A percentile compares a stretch with the other conserved stretches of the same genome.
Conservation (phyloP, 768 basidiomycete genomes). For the Leucogyrophana mollusca region DNA sequence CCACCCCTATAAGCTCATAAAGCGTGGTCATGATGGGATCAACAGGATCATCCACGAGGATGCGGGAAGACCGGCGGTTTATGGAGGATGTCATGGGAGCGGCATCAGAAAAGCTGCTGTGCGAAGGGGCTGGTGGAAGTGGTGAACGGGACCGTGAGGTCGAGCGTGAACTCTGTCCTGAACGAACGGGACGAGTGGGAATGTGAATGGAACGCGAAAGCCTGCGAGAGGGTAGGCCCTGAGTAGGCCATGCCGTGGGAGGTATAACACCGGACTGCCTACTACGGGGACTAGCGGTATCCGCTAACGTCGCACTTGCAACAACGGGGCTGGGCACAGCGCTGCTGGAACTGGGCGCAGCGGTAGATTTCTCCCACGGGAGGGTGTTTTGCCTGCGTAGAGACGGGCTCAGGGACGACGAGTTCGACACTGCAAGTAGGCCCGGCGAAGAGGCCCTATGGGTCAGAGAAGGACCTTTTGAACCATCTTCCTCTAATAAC, state of each 20-base stretch:
- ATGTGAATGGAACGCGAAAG: conserved; percentile 85
- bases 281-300: conserved; percentile 62
- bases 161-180: conserved; percentile 86
- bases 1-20: conserved; percentile 89
- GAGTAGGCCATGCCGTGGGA: conserved; percentile 54
- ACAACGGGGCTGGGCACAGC: conserved; percentile 61
- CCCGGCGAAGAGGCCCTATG: conserved; percentile 55
- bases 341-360: conserved; percentile 52
- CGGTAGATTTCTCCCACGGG: conserved; percentile 60
- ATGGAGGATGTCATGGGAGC: conserved; percentile 38
- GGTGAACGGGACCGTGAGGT: conserved; percentile 95
- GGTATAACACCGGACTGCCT: conserved; percentile 53
- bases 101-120: conserved; percentile 64
- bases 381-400: conserved; percentile 63
- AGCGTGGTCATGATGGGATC: conserved; percentile 89
- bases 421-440: conserved; percentile 62
- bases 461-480: conserved; percentile 42
- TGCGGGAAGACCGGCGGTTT: conserved; percentile 78
- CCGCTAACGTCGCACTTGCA: conserved; percentile 59
- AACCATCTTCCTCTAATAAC: conserved; percentile 49
- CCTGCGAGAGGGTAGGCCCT: conserved; percentile 67
- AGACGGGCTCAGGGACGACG: conserved; percentile 66
- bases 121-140: conserved; percentile 67
- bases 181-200: conserved; percentile 59
- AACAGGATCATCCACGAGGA: conserved; percentile 80